Base-by-base conservation (phyloP, 1,284 basidiomycete genomes). In the Apiotrichum sp. region DNA sequence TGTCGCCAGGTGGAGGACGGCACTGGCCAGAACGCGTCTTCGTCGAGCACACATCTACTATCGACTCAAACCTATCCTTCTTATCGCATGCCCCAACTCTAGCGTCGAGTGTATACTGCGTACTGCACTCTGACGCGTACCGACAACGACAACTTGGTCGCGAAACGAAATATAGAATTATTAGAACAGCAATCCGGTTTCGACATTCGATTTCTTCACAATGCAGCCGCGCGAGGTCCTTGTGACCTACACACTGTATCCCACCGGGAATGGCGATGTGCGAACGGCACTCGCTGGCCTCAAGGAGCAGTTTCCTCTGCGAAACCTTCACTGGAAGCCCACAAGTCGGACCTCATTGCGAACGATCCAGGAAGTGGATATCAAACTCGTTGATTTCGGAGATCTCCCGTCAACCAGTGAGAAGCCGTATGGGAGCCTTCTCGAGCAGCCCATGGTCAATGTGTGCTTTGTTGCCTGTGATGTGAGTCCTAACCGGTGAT, bases 291-390 rank as follows among this genome's bases (percentile, higher is more conserved):
- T 84, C 62, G 76, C 78, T 22, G 84, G 84, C 3, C 78, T 90
- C 52, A 77, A 78, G 33, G 81, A 82, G 0, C 91, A 93, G 65
- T 78, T 95, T 10, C 93, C 93, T 0, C 78, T 97, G 50, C 84
- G 86, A 52, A 93, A 87, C 74, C 81, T 96, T 22, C 89, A 95
- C 73, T 96, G 93, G 93, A 93, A 88, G 72, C 82, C 88, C 33
- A 66, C 77, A 4, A 82, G 84, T 4, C 80, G 85, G 51, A 81
- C 86, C 2, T 83, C 83, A 4, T 80, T 92, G 43, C 81, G 88
- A 58, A 93, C 89, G 1, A 90, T 97, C 48, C 89, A 92, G 68
- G 85, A 89, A 62, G 80, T 95, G n/a, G 81, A 86, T 56, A 81
- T 95, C 52, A 80, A 83, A 42, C 77, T 96, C 38, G 79, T 86